phyloP scores from a whole-genome alignment of 768 basidiomycete species.

The Jaapia argillacea region DNA sequence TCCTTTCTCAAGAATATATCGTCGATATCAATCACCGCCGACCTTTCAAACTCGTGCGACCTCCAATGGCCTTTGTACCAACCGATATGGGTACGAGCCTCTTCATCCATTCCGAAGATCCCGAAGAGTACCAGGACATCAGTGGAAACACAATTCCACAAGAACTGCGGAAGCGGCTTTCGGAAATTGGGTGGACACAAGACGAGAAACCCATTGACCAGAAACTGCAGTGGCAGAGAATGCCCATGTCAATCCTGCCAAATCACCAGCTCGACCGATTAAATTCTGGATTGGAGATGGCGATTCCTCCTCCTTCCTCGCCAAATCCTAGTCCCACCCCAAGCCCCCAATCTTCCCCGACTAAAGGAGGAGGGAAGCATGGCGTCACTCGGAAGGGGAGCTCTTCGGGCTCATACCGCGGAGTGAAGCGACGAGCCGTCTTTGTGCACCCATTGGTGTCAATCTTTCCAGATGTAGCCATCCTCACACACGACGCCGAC shows the following conservation, averaged over 20 bases:
- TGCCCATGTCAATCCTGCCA: slow-evolving; percentile 59
- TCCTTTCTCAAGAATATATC: slow-evolving; percentile 51
- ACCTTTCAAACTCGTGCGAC: slow-evolving; percentile 64
- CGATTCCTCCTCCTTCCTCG: slow-evolving; percentile 17
- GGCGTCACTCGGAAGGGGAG: slow-evolving; percentile 5
- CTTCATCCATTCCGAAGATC: slow-evolving; percentile 45
- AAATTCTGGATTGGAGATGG: slow-evolving; percentile 20
- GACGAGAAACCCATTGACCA: slow-evolving; percentile 47
- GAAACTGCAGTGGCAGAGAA: slow-evolving; percentile 45
- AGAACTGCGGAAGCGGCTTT: slow-evolving; percentile 54
- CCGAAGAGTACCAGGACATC: slow-evolving; percentile 36
- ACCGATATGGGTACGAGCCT: slow-evolving; percentile 62
- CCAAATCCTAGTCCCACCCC: slow-evolving; percentile 9
- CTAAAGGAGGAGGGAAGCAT: slow-evolving; percentile 34
- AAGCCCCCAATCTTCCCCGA: slow-evolving; percentile 19
- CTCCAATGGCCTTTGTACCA: slow-evolving; percentile 61
- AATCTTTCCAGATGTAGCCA: slow-evolving; percentile 44
- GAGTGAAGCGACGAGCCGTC: slow-evolving; percentile 50
- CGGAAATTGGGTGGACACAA: slow-evolving; percentile 68
- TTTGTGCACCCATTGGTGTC: slow-evolving; percentile 53
- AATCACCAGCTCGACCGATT: slow-evolving; percentile 43
- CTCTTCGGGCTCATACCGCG: slow-evolving; percentile 8
- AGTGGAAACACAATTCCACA: slow-evolving; percentile 38
- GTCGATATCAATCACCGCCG: slow-evolving; percentile 48
- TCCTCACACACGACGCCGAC: slow-evolving; percentile 42